Evolutionary conservation across 768 basidiomycete species (phyloP).

Genomic region (Sporobolomyces pararoseus): DNA sequence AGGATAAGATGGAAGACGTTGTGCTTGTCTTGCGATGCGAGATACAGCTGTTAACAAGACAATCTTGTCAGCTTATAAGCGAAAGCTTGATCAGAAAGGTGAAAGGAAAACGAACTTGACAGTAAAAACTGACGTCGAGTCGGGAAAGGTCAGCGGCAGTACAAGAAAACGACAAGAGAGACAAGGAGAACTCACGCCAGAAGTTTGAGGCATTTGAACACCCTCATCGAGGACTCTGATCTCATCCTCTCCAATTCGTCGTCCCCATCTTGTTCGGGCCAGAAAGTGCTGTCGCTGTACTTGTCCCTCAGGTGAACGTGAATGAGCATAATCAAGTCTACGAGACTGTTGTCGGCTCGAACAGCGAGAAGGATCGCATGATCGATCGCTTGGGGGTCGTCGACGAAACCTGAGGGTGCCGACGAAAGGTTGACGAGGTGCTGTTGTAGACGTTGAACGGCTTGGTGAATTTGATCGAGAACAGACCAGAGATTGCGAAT

Average conservation of each 20-base stretch:
- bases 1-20: constrained; percentile 31
- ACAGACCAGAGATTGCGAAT: constrained; percentile 33
- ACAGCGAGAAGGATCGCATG: constrained; percentile 38
- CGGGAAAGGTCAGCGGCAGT: background rate
- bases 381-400: constrained; percentile 27
- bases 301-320: background rate
- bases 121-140: constrained; percentile 31
- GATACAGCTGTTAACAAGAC: constrained; percentile 21
- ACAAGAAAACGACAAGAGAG: too few species aligned
- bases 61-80: too few species aligned
- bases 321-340: constrained; percentile 26
- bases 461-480: constrained; percentile 34
- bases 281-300: background rate
- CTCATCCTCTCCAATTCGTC: constrained; percentile 22
- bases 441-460: constrained; percentile 36
- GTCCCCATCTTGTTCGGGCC: constrained; percentile 9
- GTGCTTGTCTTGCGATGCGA: constrained; percentile 33
- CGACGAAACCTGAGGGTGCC: background rate
- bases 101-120: constrained; percentile 9
- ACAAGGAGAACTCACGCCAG: constrained; percentile 5
- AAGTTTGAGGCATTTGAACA: constrained; percentile 32
- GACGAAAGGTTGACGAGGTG: constrained; percentile 23
- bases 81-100: background rate
- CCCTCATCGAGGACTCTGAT: constrained; percentile 24
- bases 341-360: constrained; percentile 28